Evolutionary conservation across 371 early-diverging fungal species (phyloP), one percentile per base, ranked within the genome.

Genomic region (Nematocida sp.): DNA sequence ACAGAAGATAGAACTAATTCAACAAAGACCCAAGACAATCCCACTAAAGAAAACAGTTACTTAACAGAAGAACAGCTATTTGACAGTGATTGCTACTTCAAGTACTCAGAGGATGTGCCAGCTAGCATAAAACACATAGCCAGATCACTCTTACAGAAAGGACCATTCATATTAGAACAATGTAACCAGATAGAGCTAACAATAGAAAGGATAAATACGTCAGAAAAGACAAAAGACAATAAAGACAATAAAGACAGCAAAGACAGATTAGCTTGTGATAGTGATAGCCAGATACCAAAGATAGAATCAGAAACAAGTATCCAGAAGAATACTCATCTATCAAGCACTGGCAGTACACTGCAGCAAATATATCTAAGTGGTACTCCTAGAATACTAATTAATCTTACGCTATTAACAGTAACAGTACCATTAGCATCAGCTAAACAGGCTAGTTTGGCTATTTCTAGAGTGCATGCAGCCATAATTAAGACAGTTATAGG

Each of bases 81-180:
- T 35, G 55, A 29, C 2, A 35, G 65, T 21, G 38, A 46, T 1
- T 54, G 40, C 23, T 65, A 54, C 43, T 41, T 41, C 5, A 45
- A 23, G 31, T 54, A 15, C 29, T 11, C 65, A 31, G 65, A 53
- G 19, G 46, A 54, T 21, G 21, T 35, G 4, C 74, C 74, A 1
- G 5, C n/a, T 23, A 43, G 43, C 46, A 3, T 70, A 34, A 46
- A 38, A 60, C 17, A 21, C 17, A 37, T 29, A 1, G 45, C 52
- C 11, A 34, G 32, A 0, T 38, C 74, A 9, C 58, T 70, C 2
- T 45, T 70, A 4, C 54, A 70, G 57, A 46, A 49, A 2, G 74
- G 74, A 15, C 74, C 74, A 15, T 70, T 49, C 43, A 25, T 70
- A 1, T 40, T 15, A 4, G 54, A 49, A 38, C 45, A 34, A 27